These are phyloP conservation scores for Phascolomyces articulosus DNA, from an alignment of 371 early-diverging fungal genomes.

Conservation along the genomic window DNA sequence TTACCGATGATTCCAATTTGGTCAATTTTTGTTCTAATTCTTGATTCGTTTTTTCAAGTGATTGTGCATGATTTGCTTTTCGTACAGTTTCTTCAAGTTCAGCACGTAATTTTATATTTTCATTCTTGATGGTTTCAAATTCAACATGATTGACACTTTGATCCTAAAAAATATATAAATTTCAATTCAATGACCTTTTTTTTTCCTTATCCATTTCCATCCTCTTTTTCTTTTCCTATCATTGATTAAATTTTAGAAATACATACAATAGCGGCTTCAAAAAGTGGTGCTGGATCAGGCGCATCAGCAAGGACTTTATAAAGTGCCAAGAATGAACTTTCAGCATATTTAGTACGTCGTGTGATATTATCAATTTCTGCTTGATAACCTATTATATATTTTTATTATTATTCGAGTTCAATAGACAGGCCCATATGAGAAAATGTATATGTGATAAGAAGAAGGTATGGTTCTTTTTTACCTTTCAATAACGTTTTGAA, in stretches of 20 bases:
- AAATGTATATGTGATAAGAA: too few relatives aligned
- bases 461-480: constrained; percentile 6
- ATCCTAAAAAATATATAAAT: constrained; percentile 42
- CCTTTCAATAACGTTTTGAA: constrained; percentile 77
- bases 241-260: neutral
- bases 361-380: constrained; percentile 90
- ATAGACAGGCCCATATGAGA: too few relatives aligned
- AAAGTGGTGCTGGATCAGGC: constrained; percentile 84
- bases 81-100: constrained; percentile 53
- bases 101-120: constrained; percentile 59
- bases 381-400: constrained; percentile 81
- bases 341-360: constrained; percentile 82
- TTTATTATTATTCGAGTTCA: too few relatives aligned
- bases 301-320: constrained; percentile 83
- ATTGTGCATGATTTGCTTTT: constrained; percentile 35
- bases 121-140: constrained; percentile 45
- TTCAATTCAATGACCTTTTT: neutral
- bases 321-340: constrained; percentile 78
- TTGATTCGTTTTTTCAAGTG: constrained; percentile 51
- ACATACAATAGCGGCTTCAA: constrained; percentile 53
- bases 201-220: neutral
- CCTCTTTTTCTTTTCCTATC: neutral
- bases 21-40: constrained; percentile 60
- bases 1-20: constrained; percentile 48
- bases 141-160: constrained; percentile 61